Conservation (phyloP, 225 moss, liverwort and hornwort species). For the Straminergon stramineum region DNA sequence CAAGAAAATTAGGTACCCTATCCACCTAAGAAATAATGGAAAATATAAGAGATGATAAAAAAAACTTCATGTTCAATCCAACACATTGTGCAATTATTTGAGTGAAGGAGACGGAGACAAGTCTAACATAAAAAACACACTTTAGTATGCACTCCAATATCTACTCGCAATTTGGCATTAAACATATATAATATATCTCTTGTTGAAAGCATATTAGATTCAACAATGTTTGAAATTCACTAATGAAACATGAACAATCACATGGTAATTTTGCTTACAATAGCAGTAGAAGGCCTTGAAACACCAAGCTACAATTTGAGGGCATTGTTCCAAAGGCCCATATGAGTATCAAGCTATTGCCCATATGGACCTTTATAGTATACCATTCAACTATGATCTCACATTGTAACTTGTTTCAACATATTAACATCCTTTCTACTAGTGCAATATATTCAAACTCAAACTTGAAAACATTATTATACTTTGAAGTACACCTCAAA, state of each 20-base stretch:
- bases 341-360: neutral
- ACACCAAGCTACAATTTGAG: neutral
- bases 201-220: neutral
- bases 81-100: neutral
- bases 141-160: neutral
- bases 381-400: neutral
- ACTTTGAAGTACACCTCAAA: neutral
- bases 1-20: neutral
- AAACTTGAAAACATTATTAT: neutral
- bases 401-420: neutral
- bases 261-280: neutral
- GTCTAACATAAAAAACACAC: neutral
- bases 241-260: neutral
- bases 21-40: neutral
- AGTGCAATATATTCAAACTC: neutral
- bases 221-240: neutral
- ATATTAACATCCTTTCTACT: neutral
- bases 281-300: neutral
- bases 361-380: neutral
- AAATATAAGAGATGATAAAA: neutral
- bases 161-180: neutral
- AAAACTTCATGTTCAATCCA: neutral
- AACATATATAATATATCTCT: neutral
- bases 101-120: rapidly evolving
- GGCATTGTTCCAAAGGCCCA: neutral